A percentile compares a stretch with the other conserved stretches of the same genome.
Conservation (phyloP, 805 yeast genomes). For the Metschnikowia cerradonensis region DNA sequence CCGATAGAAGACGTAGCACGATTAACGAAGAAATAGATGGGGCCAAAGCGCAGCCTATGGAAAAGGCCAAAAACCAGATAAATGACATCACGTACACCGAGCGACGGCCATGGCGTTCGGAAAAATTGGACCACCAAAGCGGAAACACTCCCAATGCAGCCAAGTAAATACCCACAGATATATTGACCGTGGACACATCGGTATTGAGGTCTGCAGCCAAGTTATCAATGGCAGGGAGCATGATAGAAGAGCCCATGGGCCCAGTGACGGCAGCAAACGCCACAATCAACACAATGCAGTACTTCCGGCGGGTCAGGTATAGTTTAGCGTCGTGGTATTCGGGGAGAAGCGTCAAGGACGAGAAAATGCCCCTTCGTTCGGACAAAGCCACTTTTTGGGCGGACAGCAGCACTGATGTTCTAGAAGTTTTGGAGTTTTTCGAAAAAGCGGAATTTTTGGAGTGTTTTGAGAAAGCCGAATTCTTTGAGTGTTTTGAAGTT, state of each 20-base stretch:
- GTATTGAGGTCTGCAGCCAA: conserved; percentile 55
- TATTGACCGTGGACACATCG: conserved; percentile 56
- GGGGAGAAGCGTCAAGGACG: conserved; percentile 51
- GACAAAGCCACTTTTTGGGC: conserved; percentile 7
- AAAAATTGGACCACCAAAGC: conserved; percentile 82
- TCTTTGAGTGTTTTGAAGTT: too few species aligned
- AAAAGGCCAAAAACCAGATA: conserved; percentile 56
- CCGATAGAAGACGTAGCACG: conserved; percentile 71
- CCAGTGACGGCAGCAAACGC: conserved; percentile 77
- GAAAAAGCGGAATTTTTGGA: too few species aligned
- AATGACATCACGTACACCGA: conserved; percentile 70
- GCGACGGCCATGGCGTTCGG: conserved; percentile 73
- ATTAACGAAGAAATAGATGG: conserved; percentile 60
- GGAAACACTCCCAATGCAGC: conserved; percentile 76
- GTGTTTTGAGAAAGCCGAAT: too few species aligned
- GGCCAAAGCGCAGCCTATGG: conserved; percentile 68
- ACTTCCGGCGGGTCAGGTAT: conserved; percentile 49
- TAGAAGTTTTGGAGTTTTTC: too few species aligned
- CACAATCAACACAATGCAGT: conserved; percentile 55
- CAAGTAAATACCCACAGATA: conserved; percentile 76
- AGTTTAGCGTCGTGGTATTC: conserved; percentile 72
- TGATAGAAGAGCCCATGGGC: conserved; percentile 85
- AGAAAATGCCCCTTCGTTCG: conserved; percentile 58
- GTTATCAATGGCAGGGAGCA: conserved; percentile 71
- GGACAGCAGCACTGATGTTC: background rate